Evolutionary conservation across 148 eudicot species (phyloP).

Genomic region (Beta vulgaris): DNA sequence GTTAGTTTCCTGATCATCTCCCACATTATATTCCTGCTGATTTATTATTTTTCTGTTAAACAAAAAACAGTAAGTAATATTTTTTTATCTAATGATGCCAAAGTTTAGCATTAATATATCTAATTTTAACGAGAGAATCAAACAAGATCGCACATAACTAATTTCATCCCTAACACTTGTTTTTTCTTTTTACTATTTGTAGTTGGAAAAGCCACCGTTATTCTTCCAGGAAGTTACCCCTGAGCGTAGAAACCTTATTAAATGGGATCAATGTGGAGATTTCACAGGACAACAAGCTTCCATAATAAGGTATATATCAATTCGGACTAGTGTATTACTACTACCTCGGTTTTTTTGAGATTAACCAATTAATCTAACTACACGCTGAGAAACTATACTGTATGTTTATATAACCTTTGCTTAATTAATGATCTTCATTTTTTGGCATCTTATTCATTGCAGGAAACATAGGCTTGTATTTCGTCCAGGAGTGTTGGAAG

Average conservation of each 20-base stretch:
- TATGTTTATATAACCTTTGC: too few relatives aligned
- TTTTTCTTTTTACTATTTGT: background rate
- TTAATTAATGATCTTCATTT: too few relatives aligned
- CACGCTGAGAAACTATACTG: too few relatives aligned
- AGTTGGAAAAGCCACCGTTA: slow-evolving; percentile 52
- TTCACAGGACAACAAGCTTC: slow-evolving; percentile 61
- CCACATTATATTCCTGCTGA: background rate
- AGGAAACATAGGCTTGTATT: slow-evolving; percentile 26
- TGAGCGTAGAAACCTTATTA: slow-evolving; percentile 59
- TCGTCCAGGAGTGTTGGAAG: slow-evolving; percentile 18
- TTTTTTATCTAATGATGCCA: too few relatives aligned
- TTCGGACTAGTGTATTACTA: background rate
- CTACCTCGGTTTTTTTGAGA: background rate
- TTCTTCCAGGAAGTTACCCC: slow-evolving; percentile 51
- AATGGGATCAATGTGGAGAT: slow-evolving; percentile 50
- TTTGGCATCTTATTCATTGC: background rate
- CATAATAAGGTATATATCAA: slow-evolving; percentile 41
- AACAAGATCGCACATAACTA: too few relatives aligned
- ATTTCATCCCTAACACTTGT: too few relatives aligned
- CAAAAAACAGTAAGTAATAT: too few relatives aligned
- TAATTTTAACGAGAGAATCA: too few relatives aligned
- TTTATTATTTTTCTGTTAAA: too few relatives aligned
- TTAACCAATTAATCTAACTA: too few relatives aligned
- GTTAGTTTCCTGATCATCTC: slow-evolving; percentile 24
- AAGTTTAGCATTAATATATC: too few relatives aligned